Evolutionary conservation across 441 rosid species (phyloP).

Genomic region (Kokia cookei): DNA sequence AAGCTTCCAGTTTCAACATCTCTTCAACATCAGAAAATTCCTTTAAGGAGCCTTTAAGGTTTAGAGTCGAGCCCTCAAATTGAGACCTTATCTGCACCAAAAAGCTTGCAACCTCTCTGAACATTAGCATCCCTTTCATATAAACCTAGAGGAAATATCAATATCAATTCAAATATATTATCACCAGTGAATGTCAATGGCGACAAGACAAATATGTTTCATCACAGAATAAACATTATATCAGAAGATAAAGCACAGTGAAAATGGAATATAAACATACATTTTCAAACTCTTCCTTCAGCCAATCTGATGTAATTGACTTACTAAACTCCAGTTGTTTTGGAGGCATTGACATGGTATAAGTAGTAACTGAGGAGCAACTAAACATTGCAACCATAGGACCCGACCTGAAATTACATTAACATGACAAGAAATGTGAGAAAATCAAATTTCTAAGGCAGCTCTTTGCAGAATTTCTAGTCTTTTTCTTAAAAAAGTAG

Average conservation of each 20-base stretch:
- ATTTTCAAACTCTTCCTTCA: slow-evolving; percentile 48
- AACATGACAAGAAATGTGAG: not conserved
- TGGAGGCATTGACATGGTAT: slow-evolving; percentile 74
- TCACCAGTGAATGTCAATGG: not conserved
- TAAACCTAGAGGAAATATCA: slow-evolving; percentile 41
- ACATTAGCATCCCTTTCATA: slow-evolving; percentile 54
- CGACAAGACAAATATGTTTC: not conserved
- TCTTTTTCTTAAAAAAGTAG: no score
- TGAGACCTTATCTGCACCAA: slow-evolving; percentile 49
- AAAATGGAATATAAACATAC: slow-evolving; percentile 34
- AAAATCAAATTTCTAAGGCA: not conserved
- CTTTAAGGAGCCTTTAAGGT: slow-evolving; percentile 41
- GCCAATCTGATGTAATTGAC: slow-evolving; percentile 46
- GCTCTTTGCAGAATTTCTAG: not conserved
- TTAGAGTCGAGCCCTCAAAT: slow-evolving; percentile 38
- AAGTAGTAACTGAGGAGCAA: slow-evolving; percentile 71
- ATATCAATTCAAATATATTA: not conserved
- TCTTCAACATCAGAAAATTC: slow-evolving; percentile 55
- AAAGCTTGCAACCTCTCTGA: slow-evolving; percentile 45
- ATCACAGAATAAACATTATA: not conserved
- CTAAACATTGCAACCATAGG: slow-evolving; percentile 86
- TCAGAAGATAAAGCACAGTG: slow-evolving; percentile 12
- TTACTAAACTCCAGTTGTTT: slow-evolving; percentile 55
- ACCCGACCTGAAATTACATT: slow-evolving; percentile 57
- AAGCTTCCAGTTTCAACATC: slow-evolving; percentile 58